Conservation (phyloP, 257 asterid genomes). For the Gynochthodes officinalis region DNA sequence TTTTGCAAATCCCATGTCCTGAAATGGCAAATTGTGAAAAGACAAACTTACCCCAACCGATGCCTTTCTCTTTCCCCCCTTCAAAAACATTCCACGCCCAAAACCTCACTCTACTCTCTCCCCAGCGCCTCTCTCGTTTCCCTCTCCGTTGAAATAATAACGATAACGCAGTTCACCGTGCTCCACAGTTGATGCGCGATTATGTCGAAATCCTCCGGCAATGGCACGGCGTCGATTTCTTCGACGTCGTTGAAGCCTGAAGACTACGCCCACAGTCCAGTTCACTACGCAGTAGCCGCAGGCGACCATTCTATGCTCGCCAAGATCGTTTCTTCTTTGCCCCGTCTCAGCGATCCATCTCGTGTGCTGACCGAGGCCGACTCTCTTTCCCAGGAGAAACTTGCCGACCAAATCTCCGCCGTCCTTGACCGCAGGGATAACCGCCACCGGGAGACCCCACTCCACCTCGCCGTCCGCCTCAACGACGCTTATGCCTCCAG, state of each 20-base stretch:
- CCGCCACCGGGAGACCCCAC: slow-evolving; percentile 65
- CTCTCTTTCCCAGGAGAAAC: slow-evolving; percentile 56
- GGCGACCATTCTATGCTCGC: slow-evolving; percentile 59
- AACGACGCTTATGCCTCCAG: slow-evolving; percentile 64
- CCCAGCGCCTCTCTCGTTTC: neutral
- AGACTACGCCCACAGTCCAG: slow-evolving; percentile 70
- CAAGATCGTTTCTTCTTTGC: slow-evolving; percentile 53
- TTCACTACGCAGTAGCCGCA: slow-evolving; percentile 77
- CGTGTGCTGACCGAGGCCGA: slow-evolving; percentile 52
- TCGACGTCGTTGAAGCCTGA: slow-evolving; percentile 54
- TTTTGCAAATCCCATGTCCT: no score
- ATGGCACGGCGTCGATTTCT: slow-evolving; percentile 26
- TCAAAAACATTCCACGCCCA: slow-evolving; percentile 29
- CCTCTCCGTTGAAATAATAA: no score
- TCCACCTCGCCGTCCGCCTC: slow-evolving; percentile 92
- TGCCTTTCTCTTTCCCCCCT: slow-evolving; percentile 9
- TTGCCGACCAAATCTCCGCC: slow-evolving; percentile 65
- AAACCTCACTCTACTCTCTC: slow-evolving; percentile 12
- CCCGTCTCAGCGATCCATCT: slow-evolving; percentile 50
- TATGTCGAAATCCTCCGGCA: slow-evolving; percentile 51
- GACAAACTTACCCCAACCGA: slow-evolving; percentile 17
- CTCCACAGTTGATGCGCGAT: slow-evolving; percentile 8
- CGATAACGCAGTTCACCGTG: no score
- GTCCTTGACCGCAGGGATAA: slow-evolving; percentile 83
- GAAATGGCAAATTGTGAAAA: no score